Percentiles rank a stretch among this genome's conserved stretches.
phyloP scores from a whole-genome alignment of 208 protist species.

The Entamoeba dispar region DNA sequence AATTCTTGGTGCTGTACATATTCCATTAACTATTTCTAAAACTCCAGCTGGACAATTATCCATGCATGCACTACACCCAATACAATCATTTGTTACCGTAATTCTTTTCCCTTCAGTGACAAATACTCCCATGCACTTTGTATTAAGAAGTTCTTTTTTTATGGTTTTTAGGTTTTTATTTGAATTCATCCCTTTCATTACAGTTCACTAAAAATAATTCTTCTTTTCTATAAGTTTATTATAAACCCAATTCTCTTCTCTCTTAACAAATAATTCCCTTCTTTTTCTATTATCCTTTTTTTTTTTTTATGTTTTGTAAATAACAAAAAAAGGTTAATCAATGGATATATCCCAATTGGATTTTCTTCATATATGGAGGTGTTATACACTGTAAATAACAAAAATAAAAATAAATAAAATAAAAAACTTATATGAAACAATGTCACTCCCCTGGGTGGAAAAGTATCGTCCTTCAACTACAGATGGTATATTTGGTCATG shows the following conservation, averaged over 20 bases:
- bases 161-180: background rate
- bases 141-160: background rate
- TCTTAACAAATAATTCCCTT: background rate
- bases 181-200: background rate
- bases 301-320: too few relatives aligned
- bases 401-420: too few relatives aligned
- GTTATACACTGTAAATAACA: too few relatives aligned
- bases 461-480: slow-evolving; percentile 2
- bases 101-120: background rate
- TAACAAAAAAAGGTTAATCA: too few relatives aligned
- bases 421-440: too few relatives aligned
- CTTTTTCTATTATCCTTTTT: too few relatives aligned
- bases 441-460: background rate
- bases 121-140: background rate
- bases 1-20: background rate
- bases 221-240: background rate
- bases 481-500: background rate
- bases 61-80: background rate
- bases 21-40: background rate
- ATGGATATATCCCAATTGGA: too few relatives aligned
- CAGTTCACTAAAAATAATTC: background rate
- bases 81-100: background rate
- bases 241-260: background rate
- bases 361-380: too few relatives aligned
- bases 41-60: background rate